A percentile compares a stretch with the other conserved stretches of the same genome.
Evolutionary conservation across 2,329 filamentous ascomycete species (phyloP).

Genomic region (Emmonsiellopsis sp.): DNA sequence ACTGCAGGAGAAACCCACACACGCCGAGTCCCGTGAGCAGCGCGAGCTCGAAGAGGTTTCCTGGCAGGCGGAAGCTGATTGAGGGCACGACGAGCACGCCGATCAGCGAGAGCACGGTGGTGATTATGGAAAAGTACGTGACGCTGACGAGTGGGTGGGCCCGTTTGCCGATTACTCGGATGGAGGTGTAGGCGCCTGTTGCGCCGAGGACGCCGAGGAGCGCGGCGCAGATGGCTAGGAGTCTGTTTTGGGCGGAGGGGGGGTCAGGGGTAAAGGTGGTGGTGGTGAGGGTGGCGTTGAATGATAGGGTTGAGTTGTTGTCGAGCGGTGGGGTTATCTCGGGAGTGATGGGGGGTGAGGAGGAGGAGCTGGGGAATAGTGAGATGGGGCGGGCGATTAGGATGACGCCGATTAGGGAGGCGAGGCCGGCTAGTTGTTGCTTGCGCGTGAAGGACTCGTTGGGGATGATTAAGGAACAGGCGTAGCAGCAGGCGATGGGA

Average conservation of each 20-base stretch:
- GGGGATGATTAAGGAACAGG: conserved; percentile 61
- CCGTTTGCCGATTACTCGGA: conserved; percentile 69
- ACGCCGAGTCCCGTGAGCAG: conserved; percentile 59
- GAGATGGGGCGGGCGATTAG: conserved; percentile 67
- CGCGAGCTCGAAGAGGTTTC: conserved; percentile 50
- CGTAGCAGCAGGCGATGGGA: conserved; percentile 68
- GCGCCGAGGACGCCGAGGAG: conserved; percentile 70
- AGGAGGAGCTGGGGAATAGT: conserved; percentile 37
- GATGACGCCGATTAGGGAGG: conserved; percentile 71
- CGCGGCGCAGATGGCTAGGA: conserved; percentile 62
- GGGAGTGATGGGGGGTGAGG: conserved; percentile 3
- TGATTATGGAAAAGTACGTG: conserved; percentile 70
- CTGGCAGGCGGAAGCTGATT: conserved; percentile 49
- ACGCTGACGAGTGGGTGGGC: conserved; percentile 77
- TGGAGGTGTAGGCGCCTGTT: conserved; percentile 64
- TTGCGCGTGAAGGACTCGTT: conserved; percentile 68
- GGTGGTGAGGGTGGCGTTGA: conserved; percentile 15
- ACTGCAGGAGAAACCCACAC: conserved; percentile 77
- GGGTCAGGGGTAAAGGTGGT: conserved; percentile 15
- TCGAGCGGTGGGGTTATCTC: background rate
- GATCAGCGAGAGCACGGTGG: conserved; percentile 55
- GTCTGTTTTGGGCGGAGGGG: conserved; percentile 49
- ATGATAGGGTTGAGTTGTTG: conserved; percentile 8
- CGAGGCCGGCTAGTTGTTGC: conserved; percentile 64
- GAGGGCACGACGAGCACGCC: conserved; percentile 49